phyloP scores from a whole-genome alignment of 2,329 filamentous ascomycete species.

The Calonectria crousiana region DNA sequence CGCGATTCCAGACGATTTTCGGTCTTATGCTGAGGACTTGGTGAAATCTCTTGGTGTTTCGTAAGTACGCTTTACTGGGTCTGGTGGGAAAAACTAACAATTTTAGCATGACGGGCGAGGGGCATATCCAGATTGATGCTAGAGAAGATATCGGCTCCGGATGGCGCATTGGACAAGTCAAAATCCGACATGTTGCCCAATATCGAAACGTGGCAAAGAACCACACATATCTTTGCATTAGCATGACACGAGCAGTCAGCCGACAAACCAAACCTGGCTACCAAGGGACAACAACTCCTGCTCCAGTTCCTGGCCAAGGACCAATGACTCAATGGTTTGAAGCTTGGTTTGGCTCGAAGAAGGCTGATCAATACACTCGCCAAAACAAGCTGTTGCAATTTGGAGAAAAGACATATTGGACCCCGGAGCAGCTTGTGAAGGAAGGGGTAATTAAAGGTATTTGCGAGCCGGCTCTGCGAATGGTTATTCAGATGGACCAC shows the following conservation, averaged over 20 bases:
- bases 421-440: slow-evolving; percentile 32
- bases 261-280: slow-evolving; percentile 6
- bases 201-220: slow-evolving; percentile 32
- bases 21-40: slow-evolving; percentile 35
- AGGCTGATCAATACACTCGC: slow-evolving; percentile 30
- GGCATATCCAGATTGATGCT: slow-evolving; percentile 33
- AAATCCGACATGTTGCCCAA: slow-evolving; percentile 37
- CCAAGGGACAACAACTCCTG: slow-evolving; percentile 25
- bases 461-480: slow-evolving; percentile 44
- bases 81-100: slow-evolving; percentile 17
- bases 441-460: slow-evolving; percentile 42
- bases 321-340: slow-evolving; percentile 45
- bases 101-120: slow-evolving; percentile 29
- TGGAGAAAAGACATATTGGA: slow-evolving; percentile 45
- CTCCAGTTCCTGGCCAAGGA: slow-evolving; percentile 11
- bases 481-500: slow-evolving; percentile 48
- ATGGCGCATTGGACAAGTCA: slow-evolving; percentile 32
- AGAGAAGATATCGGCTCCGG: slow-evolving; percentile 8
- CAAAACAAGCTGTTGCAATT: slow-evolving; percentile 44
- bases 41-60: slow-evolving; percentile 38
- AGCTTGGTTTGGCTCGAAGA: slow-evolving; percentile 42
- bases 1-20: slow-evolving; percentile 30
- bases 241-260: slow-evolving; percentile 37
- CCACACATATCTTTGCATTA: slow-evolving; percentile 38
- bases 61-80: slow-evolving; percentile 35